Conservation (phyloP, 768 basidiomycete genomes). For the Solioccasus polychromus region DNA sequence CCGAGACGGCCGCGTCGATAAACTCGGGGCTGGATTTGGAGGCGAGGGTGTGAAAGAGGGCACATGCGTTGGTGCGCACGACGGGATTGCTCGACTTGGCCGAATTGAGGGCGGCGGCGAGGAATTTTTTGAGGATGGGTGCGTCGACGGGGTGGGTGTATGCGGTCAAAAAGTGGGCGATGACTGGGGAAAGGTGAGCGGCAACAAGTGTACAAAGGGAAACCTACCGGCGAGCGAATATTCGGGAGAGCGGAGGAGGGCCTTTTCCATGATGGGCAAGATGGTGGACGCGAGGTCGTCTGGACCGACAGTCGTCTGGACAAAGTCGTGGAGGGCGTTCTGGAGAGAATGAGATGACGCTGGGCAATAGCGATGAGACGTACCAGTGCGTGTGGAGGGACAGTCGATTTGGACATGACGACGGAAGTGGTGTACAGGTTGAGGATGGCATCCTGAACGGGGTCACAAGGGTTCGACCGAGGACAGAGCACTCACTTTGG, state of each 20-base stretch:
- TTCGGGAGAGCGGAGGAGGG: conserved; percentile 80
- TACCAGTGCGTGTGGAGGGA: conserved; percentile 62
- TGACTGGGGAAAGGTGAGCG: conserved; percentile 36
- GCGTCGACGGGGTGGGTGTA: conserved; percentile 49
- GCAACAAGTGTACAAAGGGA: neutral
- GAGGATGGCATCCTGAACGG: conserved; percentile 52
- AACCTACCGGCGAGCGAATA: conserved; percentile 59
- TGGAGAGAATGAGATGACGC: conserved; percentile 23
- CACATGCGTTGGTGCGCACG: conserved; percentile 54
- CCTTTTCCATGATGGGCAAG: conserved; percentile 76
- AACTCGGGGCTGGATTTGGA: conserved; percentile 36
- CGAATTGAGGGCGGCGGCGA: conserved; percentile 59
- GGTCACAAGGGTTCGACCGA: neutral
- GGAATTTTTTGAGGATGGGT: conserved; percentile 49
- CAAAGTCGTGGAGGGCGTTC: conserved; percentile 61
- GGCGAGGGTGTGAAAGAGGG: conserved; percentile 53
- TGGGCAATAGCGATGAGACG: conserved; percentile 16
- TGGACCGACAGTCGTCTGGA: conserved; percentile 46
- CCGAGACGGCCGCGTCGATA: conserved; percentile 48
- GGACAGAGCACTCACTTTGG: conserved; percentile 43
- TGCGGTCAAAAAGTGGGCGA: conserved; percentile 54
- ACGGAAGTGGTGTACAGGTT: conserved; percentile 57
- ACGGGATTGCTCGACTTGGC: conserved; percentile 70
- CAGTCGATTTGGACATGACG: conserved; percentile 62
- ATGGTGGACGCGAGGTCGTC: conserved; percentile 53